Base-by-base conservation (phyloP, 176 grass and related monocot genomes). In the Puya raimondii region DNA sequence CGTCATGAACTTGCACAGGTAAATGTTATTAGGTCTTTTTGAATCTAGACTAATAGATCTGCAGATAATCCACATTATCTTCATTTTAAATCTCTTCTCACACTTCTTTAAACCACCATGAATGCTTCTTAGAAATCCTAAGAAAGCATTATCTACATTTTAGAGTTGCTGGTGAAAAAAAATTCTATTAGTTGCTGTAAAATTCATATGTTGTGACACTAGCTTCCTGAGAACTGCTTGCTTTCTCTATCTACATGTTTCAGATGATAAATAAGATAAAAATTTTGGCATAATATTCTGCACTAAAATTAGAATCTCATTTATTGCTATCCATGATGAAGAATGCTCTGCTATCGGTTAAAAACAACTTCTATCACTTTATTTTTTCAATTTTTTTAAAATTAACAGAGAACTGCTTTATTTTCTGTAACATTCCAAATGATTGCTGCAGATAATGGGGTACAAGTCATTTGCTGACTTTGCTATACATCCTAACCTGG, bases 1-100 rank as follows among this genome's bases (percentile, higher is more conserved):
- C 88, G 89, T 73, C 81, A 96, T 87, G 83, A 90, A 69, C 77
- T 96, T 83, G 85, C 88, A 81, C 85, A 96, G 88, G 92, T 92
- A 85, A 63, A 58, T 66, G 12, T 20, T 17, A 16, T 14, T 5
- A 17, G 1, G 14, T 13, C 8, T 61, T 4, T 7, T 42, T 42
- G 33, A 42, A 7, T 42, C 33, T 42, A 42, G 17, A 9, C 56
- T 20, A 18, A 61, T 61, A n/a, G 56, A 61, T 61, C 7, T 22
- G 7, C 21, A 18, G 56, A 61, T 22, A 42, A 42, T 42, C 17
- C 21, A 61, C 21, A 20, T 20, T 16, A 59, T 17, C 2, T 61
- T 22, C 17, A 20, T 61, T 61, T 20, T 18, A 18, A 20, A 61
- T 61, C 16, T 61, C 56, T 20, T 61, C 14, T 61, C 14, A 9